Conservation (phyloP, 2,329 filamentous ascomycete species). For the Daldinia sp. region DNA sequence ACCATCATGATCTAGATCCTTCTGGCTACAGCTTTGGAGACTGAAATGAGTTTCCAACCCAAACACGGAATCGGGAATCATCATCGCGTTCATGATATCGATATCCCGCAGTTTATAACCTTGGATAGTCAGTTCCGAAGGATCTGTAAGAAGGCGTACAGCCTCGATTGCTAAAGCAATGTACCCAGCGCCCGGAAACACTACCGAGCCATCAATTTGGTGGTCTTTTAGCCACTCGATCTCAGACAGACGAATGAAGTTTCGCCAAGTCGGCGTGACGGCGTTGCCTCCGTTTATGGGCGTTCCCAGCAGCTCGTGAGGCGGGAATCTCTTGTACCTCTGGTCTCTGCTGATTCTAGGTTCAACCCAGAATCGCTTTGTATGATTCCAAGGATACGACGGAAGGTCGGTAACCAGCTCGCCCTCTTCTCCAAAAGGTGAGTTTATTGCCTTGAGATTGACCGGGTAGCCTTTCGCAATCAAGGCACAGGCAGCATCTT, state of each 20-base stretch:
- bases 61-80: not conserved
- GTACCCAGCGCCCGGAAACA: slow-evolving; percentile 32
- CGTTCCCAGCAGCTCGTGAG: slow-evolving; percentile 31
- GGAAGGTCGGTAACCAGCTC: slow-evolving; percentile 19
- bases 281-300: slow-evolving; percentile 1
- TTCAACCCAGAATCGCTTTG: slow-evolving; percentile 23
- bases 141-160: not conserved
- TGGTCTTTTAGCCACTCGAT: slow-evolving; percentile 35
- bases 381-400: slow-evolving; percentile 37
- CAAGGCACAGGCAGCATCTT: not conserved
- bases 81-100: not conserved
- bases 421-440: slow-evolving; percentile 1
- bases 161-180: slow-evolving; percentile 36
- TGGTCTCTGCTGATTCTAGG: slow-evolving; percentile 18
- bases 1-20: not conserved
- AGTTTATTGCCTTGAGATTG: slow-evolving; percentile 11
- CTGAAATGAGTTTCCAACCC: not conserved
- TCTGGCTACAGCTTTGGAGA: not conserved
- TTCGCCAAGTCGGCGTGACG: slow-evolving; percentile 15
- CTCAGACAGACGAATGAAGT: slow-evolving; percentile 16
- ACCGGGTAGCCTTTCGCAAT: slow-evolving; percentile 21
- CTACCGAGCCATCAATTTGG: slow-evolving; percentile 11
- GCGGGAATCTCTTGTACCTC: slow-evolving; percentile 8
- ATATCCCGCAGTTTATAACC: not conserved
- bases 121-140: not conserved